These are phyloP conservation scores for Glycyrrhiza uralensis DNA, from an alignment of 306 rosid species.

Conservation along the genomic window DNA sequence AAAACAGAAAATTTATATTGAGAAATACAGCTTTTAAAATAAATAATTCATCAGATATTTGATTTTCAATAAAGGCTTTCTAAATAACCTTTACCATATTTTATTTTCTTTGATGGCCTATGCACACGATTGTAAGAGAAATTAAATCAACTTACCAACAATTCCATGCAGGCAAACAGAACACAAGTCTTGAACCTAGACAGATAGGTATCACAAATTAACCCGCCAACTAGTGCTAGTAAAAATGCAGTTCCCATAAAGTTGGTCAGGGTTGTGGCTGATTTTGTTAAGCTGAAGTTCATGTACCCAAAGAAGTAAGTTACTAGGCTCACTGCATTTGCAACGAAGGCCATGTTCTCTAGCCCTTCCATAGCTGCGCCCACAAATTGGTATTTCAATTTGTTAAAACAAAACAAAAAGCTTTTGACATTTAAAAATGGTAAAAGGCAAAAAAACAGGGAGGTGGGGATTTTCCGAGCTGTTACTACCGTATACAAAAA, in stretches of 20 bases:
- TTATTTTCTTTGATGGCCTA: neutral
- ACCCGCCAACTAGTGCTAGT: conserved; percentile 65
- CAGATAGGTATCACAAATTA: conserved; percentile 65
- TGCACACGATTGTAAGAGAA: neutral
- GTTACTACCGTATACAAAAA: conserved; percentile 73
- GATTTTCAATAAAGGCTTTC: no score
- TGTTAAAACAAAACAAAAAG: neutral
- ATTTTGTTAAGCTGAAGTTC: conserved; percentile 67
- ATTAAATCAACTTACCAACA: conserved; percentile 42
- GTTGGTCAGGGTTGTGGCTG: conserved; percentile 78
- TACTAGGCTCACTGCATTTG: conserved; percentile 60
- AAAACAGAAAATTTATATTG: no score
- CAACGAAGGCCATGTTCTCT: conserved; percentile 75
- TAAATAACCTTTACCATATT: no score
- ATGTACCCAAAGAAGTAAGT: conserved; percentile 71
- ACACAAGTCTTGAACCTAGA: conserved; percentile 72
- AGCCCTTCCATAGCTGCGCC: conserved; percentile 70
- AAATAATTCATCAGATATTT: no score
- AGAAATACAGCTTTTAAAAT: neutral
- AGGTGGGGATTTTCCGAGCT: neutral
- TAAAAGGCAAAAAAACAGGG: neutral
- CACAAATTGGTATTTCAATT: conserved; percentile 10
- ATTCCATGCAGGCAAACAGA: conserved; percentile 51
- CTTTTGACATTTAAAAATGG: neutral
- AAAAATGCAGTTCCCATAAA: conserved; percentile 72